These are phyloP conservation scores for Bertia moriformis DNA, from an alignment of 2,329 filamentous ascomycete genomes.

Conservation along the genomic window DNA sequence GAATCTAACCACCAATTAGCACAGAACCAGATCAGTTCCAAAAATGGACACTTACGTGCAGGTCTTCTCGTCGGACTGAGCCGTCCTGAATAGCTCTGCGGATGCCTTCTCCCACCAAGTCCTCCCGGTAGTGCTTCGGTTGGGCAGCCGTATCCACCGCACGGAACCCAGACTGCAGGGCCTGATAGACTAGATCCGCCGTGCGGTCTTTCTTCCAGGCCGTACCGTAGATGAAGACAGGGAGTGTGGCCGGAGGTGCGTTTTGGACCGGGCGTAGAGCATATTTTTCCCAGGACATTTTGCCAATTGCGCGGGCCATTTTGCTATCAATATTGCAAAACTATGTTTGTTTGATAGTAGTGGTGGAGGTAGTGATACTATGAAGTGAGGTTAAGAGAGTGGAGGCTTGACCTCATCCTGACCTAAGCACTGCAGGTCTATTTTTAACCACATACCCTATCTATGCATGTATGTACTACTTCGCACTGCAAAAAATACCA, in stretches of 20 bases:
- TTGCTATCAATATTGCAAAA: too few species aligned
- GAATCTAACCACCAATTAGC: conserved; percentile 31
- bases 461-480: too few species aligned
- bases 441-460: too few species aligned
- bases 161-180: conserved; percentile 55
- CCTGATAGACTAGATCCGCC: conserved; percentile 50
- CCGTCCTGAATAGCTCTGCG: conserved; percentile 43
- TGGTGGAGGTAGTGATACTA: too few species aligned
- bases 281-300: background rate
- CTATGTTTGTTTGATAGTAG: too few species aligned
- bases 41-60: background rate
- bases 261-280: background rate
- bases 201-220: conserved; percentile 72
- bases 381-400: too few species aligned
- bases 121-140: conserved; percentile 65
- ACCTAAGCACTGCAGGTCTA: too few species aligned
- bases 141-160: conserved; percentile 68
- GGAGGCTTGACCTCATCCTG: too few species aligned
- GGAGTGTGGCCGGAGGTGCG: conserved; percentile 16
- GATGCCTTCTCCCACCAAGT: conserved; percentile 54
- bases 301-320: background rate
- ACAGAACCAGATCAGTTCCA: background rate
- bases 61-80: background rate
- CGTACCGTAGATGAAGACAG: conserved; percentile 59
- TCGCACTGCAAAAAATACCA: too few species aligned